These are phyloP conservation scores for Trichoderma orchidacearum DNA, from an alignment of 495 filamentous ascomycete genomes.

Conservation along the genomic window DNA sequence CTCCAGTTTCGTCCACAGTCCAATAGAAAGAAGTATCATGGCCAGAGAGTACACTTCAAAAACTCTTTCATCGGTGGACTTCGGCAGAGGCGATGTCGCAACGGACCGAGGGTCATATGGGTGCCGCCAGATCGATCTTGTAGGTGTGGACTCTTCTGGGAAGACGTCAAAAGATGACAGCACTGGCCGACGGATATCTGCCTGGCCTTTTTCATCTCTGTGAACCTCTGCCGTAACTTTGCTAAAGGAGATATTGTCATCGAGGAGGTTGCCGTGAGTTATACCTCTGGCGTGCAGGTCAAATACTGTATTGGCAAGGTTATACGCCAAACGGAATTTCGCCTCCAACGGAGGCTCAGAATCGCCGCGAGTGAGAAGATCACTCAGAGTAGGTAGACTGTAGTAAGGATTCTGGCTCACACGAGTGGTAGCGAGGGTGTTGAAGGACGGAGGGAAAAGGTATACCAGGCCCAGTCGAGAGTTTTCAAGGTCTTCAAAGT, in stretches of 20 bases:
- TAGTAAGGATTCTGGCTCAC: slow-evolving; percentile 33
- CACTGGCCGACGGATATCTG: slow-evolving; percentile 61
- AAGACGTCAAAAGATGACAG: slow-evolving; percentile 74
- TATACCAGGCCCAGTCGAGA: slow-evolving; percentile 74
- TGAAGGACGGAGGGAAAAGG: slow-evolving; percentile 56
- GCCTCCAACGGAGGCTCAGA: slow-evolving; percentile 54
- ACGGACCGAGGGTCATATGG: slow-evolving; percentile 54
- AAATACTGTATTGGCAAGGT: slow-evolving; percentile 61
- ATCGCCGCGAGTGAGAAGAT: slow-evolving; percentile 35
- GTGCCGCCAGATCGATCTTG: slow-evolving; percentile 48
- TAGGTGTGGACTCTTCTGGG: slow-evolving; percentile 42
- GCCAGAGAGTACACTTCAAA: slow-evolving; percentile 80
- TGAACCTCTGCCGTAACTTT: slow-evolving; percentile 30
- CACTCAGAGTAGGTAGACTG: slow-evolving; percentile 32
- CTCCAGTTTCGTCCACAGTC: slow-evolving; percentile 70
- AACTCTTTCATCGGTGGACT: slow-evolving; percentile 36
- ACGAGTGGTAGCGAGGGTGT: slow-evolving; percentile 41
- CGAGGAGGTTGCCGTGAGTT: slow-evolving; percentile 69
- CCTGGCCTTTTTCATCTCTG: slow-evolving; percentile 28
- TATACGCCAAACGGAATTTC: slow-evolving; percentile 71
- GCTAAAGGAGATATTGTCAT: slow-evolving; percentile 70
- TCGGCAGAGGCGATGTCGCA: slow-evolving; percentile 31
- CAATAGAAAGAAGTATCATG: slow-evolving; percentile 73
- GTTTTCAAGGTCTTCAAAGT: slow-evolving; percentile 65
- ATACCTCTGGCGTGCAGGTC: slow-evolving; percentile 63